Evolutionary conservation across 768 basidiomycete species (phyloP).

Genomic region (Boletus bicolor): DNA sequence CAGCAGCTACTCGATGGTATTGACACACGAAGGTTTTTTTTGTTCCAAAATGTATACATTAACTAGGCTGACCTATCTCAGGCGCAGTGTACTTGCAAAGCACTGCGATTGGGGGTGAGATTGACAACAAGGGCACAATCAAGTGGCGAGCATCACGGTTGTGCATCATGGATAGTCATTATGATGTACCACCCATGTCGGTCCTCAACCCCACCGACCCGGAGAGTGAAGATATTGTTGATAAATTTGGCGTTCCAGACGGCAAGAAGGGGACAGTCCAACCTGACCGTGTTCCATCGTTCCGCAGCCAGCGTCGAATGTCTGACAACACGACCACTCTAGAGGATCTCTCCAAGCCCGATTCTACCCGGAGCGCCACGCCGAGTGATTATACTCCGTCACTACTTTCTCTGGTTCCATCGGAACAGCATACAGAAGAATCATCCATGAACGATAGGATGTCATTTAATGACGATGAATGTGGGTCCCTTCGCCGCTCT

Average conservation of each 20-base stretch:
- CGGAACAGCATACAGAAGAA: slow-evolving; percentile 21
- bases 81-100: neutral
- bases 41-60: neutral
- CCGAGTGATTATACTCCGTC: slow-evolving; percentile 28
- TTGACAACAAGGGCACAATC: slow-evolving; percentile 51
- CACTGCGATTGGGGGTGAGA: too few species aligned
- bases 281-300: slow-evolving; percentile 26
- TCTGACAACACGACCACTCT: slow-evolving; percentile 35
- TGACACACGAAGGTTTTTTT: neutral
- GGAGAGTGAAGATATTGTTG: slow-evolving; percentile 51
- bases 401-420: slow-evolving; percentile 21
- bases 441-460: slow-evolving; percentile 18
- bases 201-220: slow-evolving; percentile 40
- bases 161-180: slow-evolving; percentile 54
- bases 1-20: neutral
- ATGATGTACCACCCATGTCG: slow-evolving; percentile 42
- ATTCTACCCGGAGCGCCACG: slow-evolving; percentile 14
- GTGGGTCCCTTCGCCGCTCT: slow-evolving; percentile 10
- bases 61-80: neutral
- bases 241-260: slow-evolving; percentile 44
- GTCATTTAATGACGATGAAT: slow-evolving; percentile 25
- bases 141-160: slow-evolving; percentile 74
- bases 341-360: slow-evolving; percentile 23
- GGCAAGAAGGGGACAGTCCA: slow-evolving; percentile 27
- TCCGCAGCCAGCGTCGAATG: slow-evolving; percentile 34